Conservation (phyloP, 768 basidiomycete genomes). For the Tylopilus sp. region DNA sequence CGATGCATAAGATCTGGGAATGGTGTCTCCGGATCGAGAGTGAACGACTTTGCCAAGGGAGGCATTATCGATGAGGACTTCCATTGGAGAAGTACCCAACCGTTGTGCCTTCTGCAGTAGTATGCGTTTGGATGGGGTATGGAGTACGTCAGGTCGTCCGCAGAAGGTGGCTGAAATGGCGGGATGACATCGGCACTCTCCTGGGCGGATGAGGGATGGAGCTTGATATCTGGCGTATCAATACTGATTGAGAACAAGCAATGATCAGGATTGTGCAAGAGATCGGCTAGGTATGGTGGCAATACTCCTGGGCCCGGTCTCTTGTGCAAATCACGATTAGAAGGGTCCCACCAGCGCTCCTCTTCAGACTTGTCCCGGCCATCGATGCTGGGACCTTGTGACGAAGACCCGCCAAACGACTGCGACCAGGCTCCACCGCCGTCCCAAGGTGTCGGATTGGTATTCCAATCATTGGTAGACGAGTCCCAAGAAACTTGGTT, state of each 20-base stretch:
- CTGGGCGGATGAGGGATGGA: conserved; percentile 15
- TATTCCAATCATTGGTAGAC: conserved; percentile 19
- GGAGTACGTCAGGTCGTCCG: conserved; percentile 61
- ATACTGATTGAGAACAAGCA: conserved; percentile 61
- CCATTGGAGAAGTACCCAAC: conserved; percentile 77
- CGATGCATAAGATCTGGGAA: conserved; percentile 58
- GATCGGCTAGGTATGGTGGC: conserved; percentile 62
- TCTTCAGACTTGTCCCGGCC: conserved; percentile 62
- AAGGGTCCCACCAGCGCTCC: conserved; percentile 64
- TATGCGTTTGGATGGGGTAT: conserved; percentile 82
- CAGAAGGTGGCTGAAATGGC: conserved; percentile 42
- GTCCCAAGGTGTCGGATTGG: conserved; percentile 26
- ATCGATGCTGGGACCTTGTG: conserved; percentile 46
- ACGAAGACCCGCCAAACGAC: conserved; percentile 18
- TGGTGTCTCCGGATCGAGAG: conserved; percentile 35
- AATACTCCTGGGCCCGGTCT: conserved; percentile 73
- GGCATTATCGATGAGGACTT: conserved; percentile 59
- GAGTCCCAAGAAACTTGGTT: conserved; percentile 11
- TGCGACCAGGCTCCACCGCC: conserved; percentile 20
- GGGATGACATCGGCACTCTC: conserved; percentile 16
- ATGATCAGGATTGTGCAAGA: conserved; percentile 70
- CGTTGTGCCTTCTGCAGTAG: conserved; percentile 79
- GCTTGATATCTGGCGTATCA: conserved; percentile 32
- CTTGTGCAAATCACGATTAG: conserved; percentile 37
- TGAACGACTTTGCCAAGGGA: conserved; percentile 56